Base-by-base conservation (phyloP, 2,329 filamentous ascomycete genomes). In the Elsinoe necatrix region DNA sequence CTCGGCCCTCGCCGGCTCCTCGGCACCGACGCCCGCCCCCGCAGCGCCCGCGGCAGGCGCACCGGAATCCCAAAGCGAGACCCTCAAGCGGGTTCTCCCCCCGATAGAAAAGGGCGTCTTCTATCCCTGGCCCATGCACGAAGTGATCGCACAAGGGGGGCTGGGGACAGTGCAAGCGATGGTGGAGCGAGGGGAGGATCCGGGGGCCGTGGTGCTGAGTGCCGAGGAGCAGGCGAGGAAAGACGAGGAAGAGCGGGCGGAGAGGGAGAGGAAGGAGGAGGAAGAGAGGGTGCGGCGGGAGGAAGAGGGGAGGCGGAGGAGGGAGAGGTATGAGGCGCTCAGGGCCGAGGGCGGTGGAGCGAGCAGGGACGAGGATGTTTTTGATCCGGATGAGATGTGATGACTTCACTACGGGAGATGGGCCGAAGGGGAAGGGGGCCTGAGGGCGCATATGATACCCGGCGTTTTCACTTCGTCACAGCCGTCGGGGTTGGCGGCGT, bases 71-170 rank as follows among this genome's bases (percentile, higher is more conserved):
- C 77, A 79, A 8, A 74, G 71, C 23, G 54, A 47, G 11, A 27
- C 54, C 7, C 12, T 48, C 20, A 21, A 39, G 20, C 43, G 41
- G 12, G 54, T 56, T 23, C 54, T 56, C 29, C 54, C 54, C 9
- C 54, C 54, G 4, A 39, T 47, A 14, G 41, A 47, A 4, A 56
- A 48, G 48, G 54, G 54, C 43, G 66, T 78, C 35, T 95, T 90
- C 72, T 78, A 83, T 47, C 88, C 89, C 0, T 95, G 88, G 88
- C 88, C 88, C 0, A 76, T 75, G 25, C 83, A 88, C 60, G 81
- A 85, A 29, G 79, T 82, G 58, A 87, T 93, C 60, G 79, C 82
- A 29, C 73, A 75, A 14, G 87, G 89, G 34, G 83, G 83, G 1
- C 74, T 95, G 41, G 84, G 83, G 48, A 61, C 67, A 29, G 72